Conservation (phyloP, 129 eudicot genomes). For the Artemisia tridentata region DNA sequence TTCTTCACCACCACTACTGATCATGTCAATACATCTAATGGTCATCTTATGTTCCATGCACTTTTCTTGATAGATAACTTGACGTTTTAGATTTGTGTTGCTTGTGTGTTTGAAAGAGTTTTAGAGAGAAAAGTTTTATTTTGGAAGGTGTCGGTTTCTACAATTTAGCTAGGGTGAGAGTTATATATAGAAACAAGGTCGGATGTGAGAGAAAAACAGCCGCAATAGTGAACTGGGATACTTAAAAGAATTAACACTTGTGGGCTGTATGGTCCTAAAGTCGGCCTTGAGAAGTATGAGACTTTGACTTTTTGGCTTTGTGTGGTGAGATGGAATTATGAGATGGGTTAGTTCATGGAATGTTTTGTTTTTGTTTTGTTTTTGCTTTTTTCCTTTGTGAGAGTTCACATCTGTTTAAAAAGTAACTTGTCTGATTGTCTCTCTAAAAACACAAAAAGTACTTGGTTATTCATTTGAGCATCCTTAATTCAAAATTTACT, state of each 20-base stretch:
- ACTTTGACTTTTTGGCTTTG: conserved; percentile 4
- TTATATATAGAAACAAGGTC: too few species aligned
- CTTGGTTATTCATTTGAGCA: too few species aligned
- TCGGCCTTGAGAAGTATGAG: conserved; percentile 2
- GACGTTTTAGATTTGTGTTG: neutral
- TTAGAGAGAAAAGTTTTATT: too few species aligned
- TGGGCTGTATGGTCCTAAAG: neutral
- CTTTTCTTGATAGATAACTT: neutral
- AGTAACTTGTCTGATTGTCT: too few species aligned
- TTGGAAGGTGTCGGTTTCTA: too few species aligned
- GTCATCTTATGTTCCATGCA: conserved; percentile 1
- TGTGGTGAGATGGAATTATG: neutral
- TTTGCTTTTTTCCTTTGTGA: neutral
- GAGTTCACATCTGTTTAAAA: too few species aligned
- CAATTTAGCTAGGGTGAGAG: too few species aligned
- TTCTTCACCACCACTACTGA: conserved; percentile 24
- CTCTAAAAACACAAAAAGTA: too few species aligned
- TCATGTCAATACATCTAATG: neutral
- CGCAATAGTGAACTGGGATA: neutral
- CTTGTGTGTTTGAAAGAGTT: too few species aligned
- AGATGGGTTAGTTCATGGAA: neutral
- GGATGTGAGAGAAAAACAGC: conserved; percentile 1
- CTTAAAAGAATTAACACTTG: neutral
- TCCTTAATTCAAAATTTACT: too few species aligned
- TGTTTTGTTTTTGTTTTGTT: neutral